A percentile compares a stretch with the other conserved stretches of the same genome.
Conservation (phyloP, 805 yeast species). For the Saturnispora quitensis region DNA sequence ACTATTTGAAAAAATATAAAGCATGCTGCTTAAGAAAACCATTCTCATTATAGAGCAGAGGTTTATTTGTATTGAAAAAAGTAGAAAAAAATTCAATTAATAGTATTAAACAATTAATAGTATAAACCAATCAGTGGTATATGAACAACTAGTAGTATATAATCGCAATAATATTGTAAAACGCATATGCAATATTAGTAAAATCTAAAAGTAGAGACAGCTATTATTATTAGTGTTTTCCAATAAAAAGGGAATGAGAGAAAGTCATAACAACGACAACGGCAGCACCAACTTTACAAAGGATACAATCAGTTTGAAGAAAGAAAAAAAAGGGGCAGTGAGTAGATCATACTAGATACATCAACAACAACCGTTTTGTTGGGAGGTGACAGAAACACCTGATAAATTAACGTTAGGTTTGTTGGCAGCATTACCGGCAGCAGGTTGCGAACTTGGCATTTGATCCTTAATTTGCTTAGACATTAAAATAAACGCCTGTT, state of each 20-base stretch:
- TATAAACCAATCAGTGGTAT: not conserved
- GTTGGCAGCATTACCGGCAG: conserved; percentile 28
- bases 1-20: no score
- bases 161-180: not conserved
- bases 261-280: not conserved
- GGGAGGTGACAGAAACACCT: conserved; percentile 50
- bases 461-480: conserved; percentile 96
- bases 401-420: conserved; percentile 64
- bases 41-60: no score
- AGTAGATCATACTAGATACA: not conserved
- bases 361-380: conserved; percentile 42
- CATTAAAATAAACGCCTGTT: conserved; percentile 97
- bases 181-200: not conserved
- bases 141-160: not conserved
- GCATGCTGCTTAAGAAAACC: no score
- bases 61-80: no score
- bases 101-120: not conserved
- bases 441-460: conserved; percentile 60
- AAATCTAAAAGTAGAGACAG: not conserved
- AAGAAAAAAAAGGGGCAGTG: not conserved
- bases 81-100: not conserved
- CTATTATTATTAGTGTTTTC: not conserved
- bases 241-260: not conserved
- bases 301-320: not conserved
- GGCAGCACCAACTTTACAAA: not conserved